Conservation (phyloP, 768 basidiomycete genomes). For the Thelephora ganbajun region DNA sequence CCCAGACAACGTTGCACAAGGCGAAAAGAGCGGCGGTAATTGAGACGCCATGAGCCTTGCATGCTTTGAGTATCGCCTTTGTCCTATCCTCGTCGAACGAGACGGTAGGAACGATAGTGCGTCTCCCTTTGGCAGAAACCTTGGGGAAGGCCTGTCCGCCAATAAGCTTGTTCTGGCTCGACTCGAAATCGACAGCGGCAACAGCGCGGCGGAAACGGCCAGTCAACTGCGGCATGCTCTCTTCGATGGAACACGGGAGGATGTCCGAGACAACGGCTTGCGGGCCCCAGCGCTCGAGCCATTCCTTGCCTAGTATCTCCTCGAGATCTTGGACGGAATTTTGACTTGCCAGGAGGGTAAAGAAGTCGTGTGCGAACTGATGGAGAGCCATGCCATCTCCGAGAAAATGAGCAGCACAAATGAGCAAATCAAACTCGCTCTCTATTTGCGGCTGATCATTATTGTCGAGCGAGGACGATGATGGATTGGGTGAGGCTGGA, state of each 20-base stretch:
- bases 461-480: constrained; percentile 6
- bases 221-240: constrained; percentile 23
- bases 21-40: constrained; percentile 68
- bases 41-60: constrained; percentile 59
- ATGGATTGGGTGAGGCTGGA: constrained; percentile 19
- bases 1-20: constrained; percentile 65
- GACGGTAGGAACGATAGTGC: constrained; percentile 58
- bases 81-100: constrained; percentile 43
- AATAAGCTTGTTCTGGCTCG: constrained; percentile 40
- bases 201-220: constrained; percentile 28
- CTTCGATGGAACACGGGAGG: constrained; percentile 37
- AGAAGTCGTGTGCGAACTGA: constrained; percentile 70
- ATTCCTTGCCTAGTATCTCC: constrained; percentile 18
- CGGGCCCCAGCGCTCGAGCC: constrained; percentile 16
- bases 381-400: constrained; percentile 85
- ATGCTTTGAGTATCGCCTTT: constrained; percentile 47
- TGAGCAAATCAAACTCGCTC: constrained; percentile 42
- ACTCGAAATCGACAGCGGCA: constrained; percentile 40
- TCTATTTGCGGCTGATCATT: constrained; percentile 7
- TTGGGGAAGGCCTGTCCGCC: constrained; percentile 67
- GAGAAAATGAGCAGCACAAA: constrained; percentile 70
- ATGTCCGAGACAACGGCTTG: constrained; percentile 11
- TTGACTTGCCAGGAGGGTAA: constrained; percentile 37
- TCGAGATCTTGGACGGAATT: constrained; percentile 18
- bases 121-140: constrained; percentile 26